Base-by-base conservation (phyloP, 2,329 filamentous ascomycete species). In the Aspergillus tanneri region DNA sequence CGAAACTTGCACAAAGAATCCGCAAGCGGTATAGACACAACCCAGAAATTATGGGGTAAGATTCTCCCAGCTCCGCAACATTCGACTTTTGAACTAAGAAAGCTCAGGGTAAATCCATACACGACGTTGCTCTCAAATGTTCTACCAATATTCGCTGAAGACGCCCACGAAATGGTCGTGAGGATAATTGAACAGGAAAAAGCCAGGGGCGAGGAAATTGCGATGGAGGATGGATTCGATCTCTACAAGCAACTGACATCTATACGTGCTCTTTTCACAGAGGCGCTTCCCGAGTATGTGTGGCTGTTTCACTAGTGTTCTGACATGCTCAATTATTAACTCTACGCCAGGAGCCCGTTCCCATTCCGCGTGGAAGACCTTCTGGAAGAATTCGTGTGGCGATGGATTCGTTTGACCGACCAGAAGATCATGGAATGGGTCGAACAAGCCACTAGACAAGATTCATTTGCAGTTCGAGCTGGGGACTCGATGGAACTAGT, bases 371-470 rank as follows among this genome's bases (percentile, higher is more conserved):
- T 99, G 35, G 93, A 99, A 69, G 82, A 85, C 34, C 75, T 95
- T 12, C 77, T 99, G 14, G 87, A 91, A 53, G 86, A 88, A 27
- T 99, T 97, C 67, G 93, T 97, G 5, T 97, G 91, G 91, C 84
- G 90, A 49, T 99, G 91, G 91, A 89, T 99, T 54, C 79, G 81
- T 45, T 82, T 84, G 54, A 90, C 90, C 6, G 90, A 97, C 60
- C 75, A 76, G 25, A 90, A 86, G 63, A 85, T 96, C 62, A 78
- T 87, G 52, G 84, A 84, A 19, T 93, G 93, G 76, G 88, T 97
- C 30, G 90, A 95, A 38, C 83, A 92, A 61, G 91, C 93, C 7
- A 86, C 96, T 69, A 92, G 90, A 66, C 88, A 95, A 59, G 93
- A 99, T 66, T 74, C 83, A 48, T 99, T 97, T 70, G 80, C 84